Evolutionary conservation across 495 filamentous ascomycete genomes (phyloP).

Genomic region (Peziza echinospora): DNA sequence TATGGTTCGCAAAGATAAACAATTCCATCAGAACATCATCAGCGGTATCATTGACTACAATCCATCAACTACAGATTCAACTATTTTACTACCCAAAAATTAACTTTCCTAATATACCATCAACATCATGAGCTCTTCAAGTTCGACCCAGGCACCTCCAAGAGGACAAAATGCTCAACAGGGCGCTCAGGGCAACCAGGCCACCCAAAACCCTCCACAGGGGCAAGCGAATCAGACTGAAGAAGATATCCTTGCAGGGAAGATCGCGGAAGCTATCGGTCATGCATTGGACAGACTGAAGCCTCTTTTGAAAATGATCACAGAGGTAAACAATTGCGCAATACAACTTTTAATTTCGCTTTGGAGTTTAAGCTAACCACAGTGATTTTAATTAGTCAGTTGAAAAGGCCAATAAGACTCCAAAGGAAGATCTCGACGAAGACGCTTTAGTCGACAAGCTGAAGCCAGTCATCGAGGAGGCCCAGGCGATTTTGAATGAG

Average conservation of each 20-base stretch:
- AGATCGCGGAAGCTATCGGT: neutral
- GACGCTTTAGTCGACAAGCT: slow-evolving; percentile 69
- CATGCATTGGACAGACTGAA: neutral
- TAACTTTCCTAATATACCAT: too few species aligned
- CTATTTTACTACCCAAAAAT: too few species aligned
- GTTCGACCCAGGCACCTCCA: too few species aligned
- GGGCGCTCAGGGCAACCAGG: too few species aligned
- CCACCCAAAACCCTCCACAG: too few species aligned
- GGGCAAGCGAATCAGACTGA: too few species aligned
- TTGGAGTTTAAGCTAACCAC: neutral
- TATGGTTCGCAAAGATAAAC: too few species aligned
- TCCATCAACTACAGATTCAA: too few species aligned
- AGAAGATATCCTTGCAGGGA: neutral
- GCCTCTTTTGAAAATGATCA: neutral
- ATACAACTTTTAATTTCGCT: neutral
- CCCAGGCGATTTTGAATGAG: slow-evolving; percentile 56
- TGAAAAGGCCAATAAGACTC: slow-evolving; percentile 57
- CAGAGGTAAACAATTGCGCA: neutral
- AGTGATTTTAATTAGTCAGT: slow-evolving; percentile 32
- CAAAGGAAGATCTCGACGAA: slow-evolving; percentile 82
- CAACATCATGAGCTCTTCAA: too few species aligned
- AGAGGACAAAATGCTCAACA: too few species aligned
- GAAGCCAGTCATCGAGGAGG: slow-evolving; percentile 72
- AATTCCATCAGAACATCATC: too few species aligned
- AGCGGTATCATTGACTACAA: too few species aligned